Evolutionary conservation across 495 filamentous ascomycete species (phyloP), one percentile per base, ranked within the genome.

Genomic region (Tuber umbilicatum): DNA sequence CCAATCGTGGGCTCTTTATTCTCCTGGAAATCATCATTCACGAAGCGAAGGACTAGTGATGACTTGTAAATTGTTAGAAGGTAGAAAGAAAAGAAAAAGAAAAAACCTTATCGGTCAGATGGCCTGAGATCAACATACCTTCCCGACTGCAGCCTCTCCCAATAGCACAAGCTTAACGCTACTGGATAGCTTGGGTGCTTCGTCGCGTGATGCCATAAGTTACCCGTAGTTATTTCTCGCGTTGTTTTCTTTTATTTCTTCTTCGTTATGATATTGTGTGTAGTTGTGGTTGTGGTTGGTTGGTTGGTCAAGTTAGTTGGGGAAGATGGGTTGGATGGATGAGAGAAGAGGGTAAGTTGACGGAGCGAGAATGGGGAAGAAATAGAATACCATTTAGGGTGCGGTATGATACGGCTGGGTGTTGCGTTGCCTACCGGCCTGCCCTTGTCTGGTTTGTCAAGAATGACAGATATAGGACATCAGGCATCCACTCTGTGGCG

Each of bases 1-100:
- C 95, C 95, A 86, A 99, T 99, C 72, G 95, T 99, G 68, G 95
- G 95, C 83, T 99, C 95, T 87, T 99, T 99, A 84, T 99, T 99
- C 85, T 98, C 96, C 86, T 99, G 95, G 82, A 98, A 99, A 85
- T 98, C 95, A 86, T 99, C 94, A 88, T 98, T 99, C 83, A 99
- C 95, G 83, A 99, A 99, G 81, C 95, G 93, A 79, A 99, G 89
- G 73, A 99, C 95, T 70, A 99, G 91, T 60, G 95, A 99, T 55
- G 96, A 98, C 95, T 99, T 76, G 75, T 74, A 64, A 55, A 47
- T 27, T 40, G 42, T 60, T 39, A 39, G 35, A 37, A 14, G 16
- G 39, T 0, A 35, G 6, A 35, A 27, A 27, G 3, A 14, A 37
- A n/a, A 45, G 1, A 37, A 69, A 72, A 21, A 10, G 7, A 70